Conservation (phyloP, 768 basidiomycete genomes). For the Hydnum rufescens region DNA sequence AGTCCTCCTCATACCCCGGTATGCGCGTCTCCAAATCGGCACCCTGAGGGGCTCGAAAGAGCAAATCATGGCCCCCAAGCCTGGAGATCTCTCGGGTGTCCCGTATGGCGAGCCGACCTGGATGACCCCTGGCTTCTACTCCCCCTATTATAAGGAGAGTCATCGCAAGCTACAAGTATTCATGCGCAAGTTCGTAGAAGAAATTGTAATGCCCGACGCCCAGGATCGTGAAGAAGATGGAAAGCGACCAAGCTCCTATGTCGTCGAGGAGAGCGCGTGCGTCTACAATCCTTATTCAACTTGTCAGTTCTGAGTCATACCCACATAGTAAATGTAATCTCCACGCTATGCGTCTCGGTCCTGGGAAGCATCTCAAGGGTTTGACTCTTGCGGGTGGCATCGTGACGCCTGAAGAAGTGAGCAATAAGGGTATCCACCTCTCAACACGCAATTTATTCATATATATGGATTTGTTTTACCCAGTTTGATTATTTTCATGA, state of each 20-base stretch:
- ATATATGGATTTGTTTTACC: slow-evolving; percentile 16
- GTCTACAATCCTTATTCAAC: slow-evolving; percentile 18
- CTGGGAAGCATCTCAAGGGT: slow-evolving; percentile 73
- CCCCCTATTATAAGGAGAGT: slow-evolving; percentile 57
- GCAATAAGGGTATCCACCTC: neutral
- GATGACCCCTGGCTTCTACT: slow-evolving; percentile 48
- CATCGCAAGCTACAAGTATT: slow-evolving; percentile 59
- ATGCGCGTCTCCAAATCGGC: slow-evolving; percentile 57
- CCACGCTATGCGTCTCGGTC: slow-evolving; percentile 84
- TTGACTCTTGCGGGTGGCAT: slow-evolving; percentile 51
- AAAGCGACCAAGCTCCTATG: slow-evolving; percentile 63
- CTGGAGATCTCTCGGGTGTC: slow-evolving; percentile 47
- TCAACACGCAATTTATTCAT: neutral
- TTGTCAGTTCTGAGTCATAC: neutral
- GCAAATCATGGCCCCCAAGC: slow-evolving; percentile 27
- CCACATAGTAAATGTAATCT: slow-evolving; percentile 31
- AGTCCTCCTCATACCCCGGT: slow-evolving; percentile 57
- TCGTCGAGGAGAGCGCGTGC: slow-evolving; percentile 70
- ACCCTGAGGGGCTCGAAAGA: slow-evolving; percentile 40
- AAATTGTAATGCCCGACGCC: slow-evolving; percentile 58
- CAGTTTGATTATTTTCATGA: slow-evolving; percentile 85
- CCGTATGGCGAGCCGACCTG: slow-evolving; percentile 85
- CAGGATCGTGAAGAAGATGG: slow-evolving; percentile 66
- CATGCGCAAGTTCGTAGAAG: slow-evolving; percentile 56
- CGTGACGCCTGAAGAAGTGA: slow-evolving; percentile 54